phyloP scores from a whole-genome alignment of 768 basidiomycete genomes.

The Leccinum truebloodii region DNA sequence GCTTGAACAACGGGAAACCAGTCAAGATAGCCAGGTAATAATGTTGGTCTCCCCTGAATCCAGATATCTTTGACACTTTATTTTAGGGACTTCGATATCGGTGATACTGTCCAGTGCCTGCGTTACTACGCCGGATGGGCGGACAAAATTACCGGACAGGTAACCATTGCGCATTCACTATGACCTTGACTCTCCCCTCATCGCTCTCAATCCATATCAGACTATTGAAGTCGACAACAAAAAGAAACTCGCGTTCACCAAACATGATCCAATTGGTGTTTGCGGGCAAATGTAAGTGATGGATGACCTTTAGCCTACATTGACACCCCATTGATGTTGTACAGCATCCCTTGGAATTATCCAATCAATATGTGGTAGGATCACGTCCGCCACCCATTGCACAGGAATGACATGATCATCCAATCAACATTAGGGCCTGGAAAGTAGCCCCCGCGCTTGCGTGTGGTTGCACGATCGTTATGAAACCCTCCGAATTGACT shows the following conservation, averaged over 20 bases:
- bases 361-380: constrained; percentile 83
- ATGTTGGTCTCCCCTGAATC: constrained; percentile 36
- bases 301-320: constrained; percentile 2
- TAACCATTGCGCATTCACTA: constrained; percentile 27
- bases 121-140: constrained; percentile 96
- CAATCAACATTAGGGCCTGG: constrained; percentile 60
- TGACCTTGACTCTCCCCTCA: constrained; percentile 4
- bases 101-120: constrained; percentile 73
- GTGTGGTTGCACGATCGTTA: constrained; percentile 88
- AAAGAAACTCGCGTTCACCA: constrained; percentile 81
- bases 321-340: constrained; percentile 7
- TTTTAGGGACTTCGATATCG: constrained; percentile 75
- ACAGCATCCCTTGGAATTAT: constrained; percentile 91
- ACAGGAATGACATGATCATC: constrained; percentile 1
- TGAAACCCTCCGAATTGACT: constrained; percentile 92
- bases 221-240: constrained; percentile 80
- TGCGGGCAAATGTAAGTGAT: constrained; percentile 81
- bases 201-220: constrained; percentile 34
- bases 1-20: constrained; percentile 93
- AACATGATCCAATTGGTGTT: constrained; percentile 91
- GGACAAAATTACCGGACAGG: constrained; percentile 91
- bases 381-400: constrained; percentile 1
- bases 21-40: constrained; percentile 54
- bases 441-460: constrained; percentile 93
- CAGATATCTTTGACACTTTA: constrained; percentile 2